A percentile compares a stretch with the other conserved stretches of the same genome.
Conservation (phyloP, 352 stramenopile species). For the Aphanomyces stellatus region DNA sequence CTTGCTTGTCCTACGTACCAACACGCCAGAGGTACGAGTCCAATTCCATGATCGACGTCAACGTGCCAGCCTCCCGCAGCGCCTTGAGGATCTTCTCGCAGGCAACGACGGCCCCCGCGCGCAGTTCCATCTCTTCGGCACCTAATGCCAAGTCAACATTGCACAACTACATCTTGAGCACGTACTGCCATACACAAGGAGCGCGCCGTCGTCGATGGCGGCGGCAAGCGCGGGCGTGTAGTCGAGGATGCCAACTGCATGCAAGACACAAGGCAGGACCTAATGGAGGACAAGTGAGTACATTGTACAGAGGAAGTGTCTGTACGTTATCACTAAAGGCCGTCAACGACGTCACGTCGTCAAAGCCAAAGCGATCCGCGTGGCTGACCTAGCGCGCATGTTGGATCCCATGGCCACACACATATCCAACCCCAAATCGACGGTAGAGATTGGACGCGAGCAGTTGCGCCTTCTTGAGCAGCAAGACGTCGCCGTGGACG, state of each 20-base stretch:
- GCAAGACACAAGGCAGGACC: slow-evolving; percentile 67
- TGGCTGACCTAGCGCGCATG: slow-evolving; percentile 31
- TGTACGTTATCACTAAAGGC: slow-evolving; percentile 59
- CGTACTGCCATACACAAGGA: slow-evolving; percentile 35
- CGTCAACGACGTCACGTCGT: slow-evolving; percentile 54
- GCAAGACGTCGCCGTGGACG: slow-evolving; percentile 36
- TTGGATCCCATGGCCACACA: too few relatives aligned
- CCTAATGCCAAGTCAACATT: neutral
- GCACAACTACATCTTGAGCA: too few relatives aligned
- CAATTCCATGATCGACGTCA: slow-evolving; percentile 21
- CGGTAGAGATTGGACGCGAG: slow-evolving; percentile 40
- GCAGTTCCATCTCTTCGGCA: slow-evolving; percentile 48
- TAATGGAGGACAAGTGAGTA: slow-evolving; percentile 2
- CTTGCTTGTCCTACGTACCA: slow-evolving; percentile 31
- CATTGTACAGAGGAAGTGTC: neutral
- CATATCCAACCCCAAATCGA: slow-evolving; percentile 52
- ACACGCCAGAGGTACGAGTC: slow-evolving; percentile 69
- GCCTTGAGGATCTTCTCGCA: slow-evolving; percentile 54
- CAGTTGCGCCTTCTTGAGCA: slow-evolving; percentile 71
- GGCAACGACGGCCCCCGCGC: slow-evolving; percentile 52
- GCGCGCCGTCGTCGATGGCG: slow-evolving; percentile 28
- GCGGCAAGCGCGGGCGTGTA: slow-evolving; percentile 45
- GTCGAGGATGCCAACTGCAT: slow-evolving; percentile 59
- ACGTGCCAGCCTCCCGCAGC: slow-evolving; percentile 29
- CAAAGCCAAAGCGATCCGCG: slow-evolving; percentile 39